Percentiles rank a stretch among this genome's conserved stretches.
Evolutionary conservation across 257 asterid genomes (phyloP).

Genomic region (Gentiana macrophylla): DNA sequence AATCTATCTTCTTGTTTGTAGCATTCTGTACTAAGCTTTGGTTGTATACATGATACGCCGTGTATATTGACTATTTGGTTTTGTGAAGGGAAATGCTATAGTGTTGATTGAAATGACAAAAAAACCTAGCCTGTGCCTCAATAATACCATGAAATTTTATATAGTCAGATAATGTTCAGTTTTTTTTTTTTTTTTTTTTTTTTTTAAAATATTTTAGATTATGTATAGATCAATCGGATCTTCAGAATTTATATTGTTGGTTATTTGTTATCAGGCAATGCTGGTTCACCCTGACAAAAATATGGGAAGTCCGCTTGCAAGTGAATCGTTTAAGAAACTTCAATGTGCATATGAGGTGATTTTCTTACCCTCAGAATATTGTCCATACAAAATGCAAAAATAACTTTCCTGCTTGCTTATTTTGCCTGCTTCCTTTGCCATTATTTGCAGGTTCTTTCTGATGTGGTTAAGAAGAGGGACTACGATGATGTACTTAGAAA

Average conservation of each 20-base stretch:
- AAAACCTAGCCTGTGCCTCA: too few species aligned
- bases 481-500: slow-evolving; percentile 88
- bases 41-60: too few species aligned
- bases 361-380: background rate
- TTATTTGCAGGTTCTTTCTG: slow-evolving; percentile 65
- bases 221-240: background rate
- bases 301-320: slow-evolving; percentile 84
- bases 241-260: background rate
- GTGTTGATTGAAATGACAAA: too few species aligned
- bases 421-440: slow-evolving; percentile 13
- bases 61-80: background rate
- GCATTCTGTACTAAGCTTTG: too few species aligned
- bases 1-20: background rate
- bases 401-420: background rate
- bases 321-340: slow-evolving; percentile 96
- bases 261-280: slow-evolving; percentile 55
- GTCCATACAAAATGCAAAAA: background rate
- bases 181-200: too few species aligned
- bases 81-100: background rate
- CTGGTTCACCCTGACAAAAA: slow-evolving; percentile 99
- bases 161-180: background rate
- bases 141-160: background rate
- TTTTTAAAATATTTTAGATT: background rate
- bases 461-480: slow-evolving; percentile 85
- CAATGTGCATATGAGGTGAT: slow-evolving; percentile 96